Conservation (phyloP, 306 rosid species). For the Dalbergia cochinchinensis region DNA sequence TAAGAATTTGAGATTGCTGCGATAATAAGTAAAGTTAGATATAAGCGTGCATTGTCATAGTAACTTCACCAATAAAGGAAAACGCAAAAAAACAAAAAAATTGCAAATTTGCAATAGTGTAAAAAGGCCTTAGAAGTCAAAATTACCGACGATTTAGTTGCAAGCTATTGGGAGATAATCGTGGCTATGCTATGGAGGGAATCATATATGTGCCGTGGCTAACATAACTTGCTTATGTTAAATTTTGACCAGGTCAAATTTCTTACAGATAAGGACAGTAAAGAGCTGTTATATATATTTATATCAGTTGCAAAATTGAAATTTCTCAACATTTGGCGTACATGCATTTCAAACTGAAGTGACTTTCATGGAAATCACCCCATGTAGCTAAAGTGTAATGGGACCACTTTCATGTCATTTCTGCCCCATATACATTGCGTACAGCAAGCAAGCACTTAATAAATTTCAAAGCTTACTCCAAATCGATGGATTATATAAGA, state of each 20-base stretch:
- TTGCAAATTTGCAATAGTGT: background rate
- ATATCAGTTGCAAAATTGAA: background rate
- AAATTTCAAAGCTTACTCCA: slow-evolving; percentile 40
- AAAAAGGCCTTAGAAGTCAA: slow-evolving; percentile 14
- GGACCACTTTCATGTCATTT: slow-evolving; percentile 32
- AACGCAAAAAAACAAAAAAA: background rate
- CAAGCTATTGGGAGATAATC: slow-evolving; percentile 12
- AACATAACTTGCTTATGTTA: background rate
- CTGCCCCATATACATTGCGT: slow-evolving; percentile 21
- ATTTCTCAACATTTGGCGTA: background rate
- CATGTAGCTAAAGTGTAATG: slow-evolving; percentile 15
- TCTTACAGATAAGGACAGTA: background rate
- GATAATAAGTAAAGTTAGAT: slow-evolving; percentile 21
- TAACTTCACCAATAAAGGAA: background rate
- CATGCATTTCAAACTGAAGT: slow-evolving; percentile 20
- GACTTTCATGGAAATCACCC: background rate
- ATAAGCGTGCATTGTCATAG: background rate
- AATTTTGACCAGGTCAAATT: background rate
- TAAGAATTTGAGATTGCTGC: slow-evolving; percentile 34
- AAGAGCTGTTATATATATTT: background rate
- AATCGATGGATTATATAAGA: slow-evolving; percentile 14
- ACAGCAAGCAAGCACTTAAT: background rate
- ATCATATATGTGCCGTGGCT: background rate
- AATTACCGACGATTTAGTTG: background rate
- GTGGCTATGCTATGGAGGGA: slow-evolving; percentile 25